Evolutionary conservation across 2,329 filamentous ascomycete genomes (phyloP).

Genomic region (Mariannaea sp.): DNA sequence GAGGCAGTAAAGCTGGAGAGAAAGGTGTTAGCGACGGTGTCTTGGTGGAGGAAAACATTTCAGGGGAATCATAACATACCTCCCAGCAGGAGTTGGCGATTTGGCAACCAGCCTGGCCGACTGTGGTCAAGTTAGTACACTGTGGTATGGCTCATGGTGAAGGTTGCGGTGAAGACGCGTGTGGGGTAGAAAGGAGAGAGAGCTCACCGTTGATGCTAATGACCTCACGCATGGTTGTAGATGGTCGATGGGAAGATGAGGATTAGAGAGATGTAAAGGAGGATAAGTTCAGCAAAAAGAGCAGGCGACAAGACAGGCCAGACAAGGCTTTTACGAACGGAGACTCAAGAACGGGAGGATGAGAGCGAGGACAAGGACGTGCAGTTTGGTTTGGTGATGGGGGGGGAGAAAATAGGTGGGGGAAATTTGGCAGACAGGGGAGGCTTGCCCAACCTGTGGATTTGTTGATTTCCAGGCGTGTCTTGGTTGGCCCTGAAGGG

Average conservation of each 20-base stretch:
- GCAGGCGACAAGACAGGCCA: conserved; percentile 31
- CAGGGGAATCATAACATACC: conserved; percentile 63
- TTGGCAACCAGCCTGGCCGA: conserved; percentile 99
- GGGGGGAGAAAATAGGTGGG: conserved; percentile 51
- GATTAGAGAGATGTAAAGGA: conserved; percentile 36
- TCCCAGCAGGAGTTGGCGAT: conserved; percentile 99
- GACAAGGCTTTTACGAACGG: conserved; percentile 39
- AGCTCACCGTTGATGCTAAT: conserved; percentile 96
- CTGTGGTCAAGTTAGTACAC: conserved; percentile 66
- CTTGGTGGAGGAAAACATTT: conserved; percentile 10
- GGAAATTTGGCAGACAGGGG: conserved; percentile 51
- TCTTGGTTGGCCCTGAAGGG: conserved; percentile 38
- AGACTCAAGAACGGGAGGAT: conserved; percentile 34
- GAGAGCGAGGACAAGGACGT: conserved; percentile 35
- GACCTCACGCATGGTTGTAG: conserved; percentile 92
- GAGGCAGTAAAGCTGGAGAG: conserved; percentile 91
- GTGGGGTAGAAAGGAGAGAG: conserved; percentile 38
- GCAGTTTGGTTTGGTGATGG: conserved; percentile 37
- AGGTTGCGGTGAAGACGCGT: conserved; percentile 50
- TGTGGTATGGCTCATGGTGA: conserved; percentile 2
- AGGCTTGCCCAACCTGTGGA: conserved; percentile 40
- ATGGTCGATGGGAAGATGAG: conserved; percentile 32
- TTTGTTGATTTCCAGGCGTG: conserved; percentile 48
- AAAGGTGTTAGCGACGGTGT: conserved; percentile 23
- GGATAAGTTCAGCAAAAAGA: conserved; percentile 34